Conservation (phyloP, 2,329 filamentous ascomycete species). For the Pseudogymnoascus sp. region DNA sequence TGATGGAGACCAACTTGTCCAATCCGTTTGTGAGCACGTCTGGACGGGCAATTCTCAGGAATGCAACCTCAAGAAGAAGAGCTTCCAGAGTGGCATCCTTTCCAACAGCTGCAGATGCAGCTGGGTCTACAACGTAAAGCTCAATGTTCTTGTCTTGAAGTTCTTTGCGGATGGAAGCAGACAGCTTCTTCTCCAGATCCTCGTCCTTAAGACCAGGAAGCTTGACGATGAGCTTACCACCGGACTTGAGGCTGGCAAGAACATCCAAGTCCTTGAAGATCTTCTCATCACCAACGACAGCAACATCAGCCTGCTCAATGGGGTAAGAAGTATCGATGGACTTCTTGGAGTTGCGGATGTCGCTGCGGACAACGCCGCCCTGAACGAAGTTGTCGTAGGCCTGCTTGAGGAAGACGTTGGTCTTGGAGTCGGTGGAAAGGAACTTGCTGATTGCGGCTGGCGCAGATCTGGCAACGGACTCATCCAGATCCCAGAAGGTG, state of each 20-base stretch:
- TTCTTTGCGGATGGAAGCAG: constrained; percentile 59
- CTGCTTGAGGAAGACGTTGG: constrained; percentile 53
- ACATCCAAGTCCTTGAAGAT: constrained; percentile 73
- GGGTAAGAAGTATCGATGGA: constrained; percentile 78
- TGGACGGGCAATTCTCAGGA: constrained; percentile 68
- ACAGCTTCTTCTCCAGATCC: constrained; percentile 80
- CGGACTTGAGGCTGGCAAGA: constrained; percentile 58
- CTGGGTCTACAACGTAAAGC: constrained; percentile 68
- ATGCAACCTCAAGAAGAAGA: constrained; percentile 69
- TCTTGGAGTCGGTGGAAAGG: constrained; percentile 64
- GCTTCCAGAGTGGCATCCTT: constrained; percentile 53
- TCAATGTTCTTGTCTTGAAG: constrained; percentile 61
- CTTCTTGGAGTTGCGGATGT: constrained; percentile 76
- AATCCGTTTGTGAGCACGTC: constrained; percentile 53
- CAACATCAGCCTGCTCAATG: constrained; percentile 68
- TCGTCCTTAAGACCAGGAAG: constrained; percentile 76
- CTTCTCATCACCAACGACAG: constrained; percentile 70
- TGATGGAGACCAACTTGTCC: constrained; percentile 56
- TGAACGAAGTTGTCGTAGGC: constrained; percentile 55
- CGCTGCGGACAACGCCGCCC: constrained; percentile 75
- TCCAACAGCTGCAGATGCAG: constrained; percentile 58
- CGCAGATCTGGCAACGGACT: constrained; percentile 57
- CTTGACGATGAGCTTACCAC: constrained; percentile 66
- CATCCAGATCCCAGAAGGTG: constrained; percentile 86
- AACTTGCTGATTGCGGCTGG: constrained; percentile 51